phyloP scores from a whole-genome alignment of 768 basidiomycete genomes.

The Termitomyces sp. region DNA sequence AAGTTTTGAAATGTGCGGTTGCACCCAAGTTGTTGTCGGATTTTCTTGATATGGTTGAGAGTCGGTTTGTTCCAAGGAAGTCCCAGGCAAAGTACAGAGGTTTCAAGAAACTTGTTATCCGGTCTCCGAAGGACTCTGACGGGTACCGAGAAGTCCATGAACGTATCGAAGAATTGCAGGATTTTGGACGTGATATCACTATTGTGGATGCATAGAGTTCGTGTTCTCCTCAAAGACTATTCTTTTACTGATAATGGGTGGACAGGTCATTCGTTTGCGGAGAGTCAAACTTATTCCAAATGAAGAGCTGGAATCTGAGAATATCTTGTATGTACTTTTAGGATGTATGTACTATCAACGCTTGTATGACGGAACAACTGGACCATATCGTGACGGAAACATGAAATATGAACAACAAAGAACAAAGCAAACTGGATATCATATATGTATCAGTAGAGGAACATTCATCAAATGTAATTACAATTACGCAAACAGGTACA shows the following conservation, averaged over 20 bases:
- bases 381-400: background rate
- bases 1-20: conserved; percentile 8
- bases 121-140: background rate
- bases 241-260: background rate
- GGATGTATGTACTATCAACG: background rate
- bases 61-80: conserved; percentile 7
- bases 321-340: background rate
- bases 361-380: background rate
- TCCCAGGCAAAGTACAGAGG: conserved; percentile 6
- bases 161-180: conserved; percentile 4
- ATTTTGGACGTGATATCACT: conserved; percentile 1
- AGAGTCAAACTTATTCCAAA: background rate
- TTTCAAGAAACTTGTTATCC: conserved; percentile 6
- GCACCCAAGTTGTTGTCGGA: conserved; percentile 1
- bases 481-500: background rate
- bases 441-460: background rate
- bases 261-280: too few species aligned
- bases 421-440: background rate
- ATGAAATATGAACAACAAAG: background rate
- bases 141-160: conserved; percentile 2
- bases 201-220: background rate
- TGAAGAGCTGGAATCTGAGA: background rate
- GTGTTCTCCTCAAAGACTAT: background rate
- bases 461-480: background rate
- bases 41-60: conserved; percentile 14